These are phyloP conservation scores for Trametes gibbosa DNA, from an alignment of 768 basidiomycete genomes.

Conservation along the genomic window DNA sequence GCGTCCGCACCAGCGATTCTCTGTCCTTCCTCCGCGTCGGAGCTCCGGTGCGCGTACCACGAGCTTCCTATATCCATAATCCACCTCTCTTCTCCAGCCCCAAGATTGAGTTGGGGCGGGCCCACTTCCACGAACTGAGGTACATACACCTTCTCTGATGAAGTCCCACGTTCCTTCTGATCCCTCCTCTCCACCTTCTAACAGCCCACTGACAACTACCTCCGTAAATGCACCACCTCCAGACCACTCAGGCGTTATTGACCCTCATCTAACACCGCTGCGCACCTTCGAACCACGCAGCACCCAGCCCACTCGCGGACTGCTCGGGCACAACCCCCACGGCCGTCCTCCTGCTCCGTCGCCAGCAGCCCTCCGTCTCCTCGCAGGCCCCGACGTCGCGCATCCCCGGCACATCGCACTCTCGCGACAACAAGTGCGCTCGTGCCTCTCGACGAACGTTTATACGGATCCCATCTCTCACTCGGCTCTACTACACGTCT, in stretches of 20 bases:
- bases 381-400: background rate
- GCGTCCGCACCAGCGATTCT: background rate
- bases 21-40: background rate
- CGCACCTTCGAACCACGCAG: background rate
- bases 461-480: slow-evolving; percentile 13
- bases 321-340: background rate
- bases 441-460: slow-evolving; percentile 1
- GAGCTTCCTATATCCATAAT: background rate
- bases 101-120: background rate
- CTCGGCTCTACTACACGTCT: slow-evolving; percentile 8
- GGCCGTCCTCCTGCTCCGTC: background rate
- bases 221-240: background rate
- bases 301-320: background rate
- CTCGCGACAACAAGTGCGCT: background rate
- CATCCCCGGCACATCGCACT: background rate
- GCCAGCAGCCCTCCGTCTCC: background rate
- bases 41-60: background rate
- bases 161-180: background rate
- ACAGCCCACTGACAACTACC: background rate
- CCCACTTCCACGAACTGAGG: background rate
- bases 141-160: background rate
- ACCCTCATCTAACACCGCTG: background rate
- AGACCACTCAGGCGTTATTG: background rate
- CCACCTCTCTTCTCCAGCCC: background rate
- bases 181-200: background rate